A percentile compares a stretch with the other conserved stretches of the same genome.
Evolutionary conservation across 345 rosid genomes (phyloP).

Genomic region (Conringia planisiliqua): DNA sequence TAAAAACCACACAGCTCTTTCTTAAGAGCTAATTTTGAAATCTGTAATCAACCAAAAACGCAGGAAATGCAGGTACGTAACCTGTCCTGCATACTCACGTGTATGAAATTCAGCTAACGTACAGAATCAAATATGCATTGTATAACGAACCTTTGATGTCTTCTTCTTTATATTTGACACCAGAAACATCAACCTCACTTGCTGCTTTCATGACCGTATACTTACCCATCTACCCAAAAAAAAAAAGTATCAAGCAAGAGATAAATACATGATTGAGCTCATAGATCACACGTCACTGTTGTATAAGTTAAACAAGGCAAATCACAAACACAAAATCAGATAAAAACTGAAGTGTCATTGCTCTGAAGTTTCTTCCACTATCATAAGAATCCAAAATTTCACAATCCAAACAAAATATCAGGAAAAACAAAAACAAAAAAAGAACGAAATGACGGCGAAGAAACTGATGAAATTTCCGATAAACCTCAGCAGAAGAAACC

Average conservation of each 20-base stretch:
- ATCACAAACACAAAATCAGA: not conserved
- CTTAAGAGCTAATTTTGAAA: not conserved
- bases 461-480: not conserved
- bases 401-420: not conserved
- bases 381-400: not conserved
- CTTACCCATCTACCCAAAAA: slow-evolving; percentile 51
- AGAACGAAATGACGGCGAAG: too few species aligned
- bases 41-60: not conserved
- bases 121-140: not conserved
- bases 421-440: too few species aligned
- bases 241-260: not conserved
- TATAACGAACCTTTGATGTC: slow-evolving; percentile 46
- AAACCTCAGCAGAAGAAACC: not conserved
- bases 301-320: not conserved
- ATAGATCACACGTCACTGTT: not conserved
- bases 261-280: not conserved
- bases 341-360: not conserved
- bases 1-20: not conserved
- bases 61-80: not conserved
- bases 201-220: slow-evolving; percentile 53
- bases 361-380: not conserved
- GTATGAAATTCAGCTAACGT: not conserved
- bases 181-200: slow-evolving; percentile 48
- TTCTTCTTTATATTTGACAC: slow-evolving; percentile 49
- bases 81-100: not conserved